Evolutionary conservation across 1,284 basidiomycete genomes (phyloP), one percentile per base, ranked within the genome.

Genomic region (Paramarasmius palmivorus): DNA sequence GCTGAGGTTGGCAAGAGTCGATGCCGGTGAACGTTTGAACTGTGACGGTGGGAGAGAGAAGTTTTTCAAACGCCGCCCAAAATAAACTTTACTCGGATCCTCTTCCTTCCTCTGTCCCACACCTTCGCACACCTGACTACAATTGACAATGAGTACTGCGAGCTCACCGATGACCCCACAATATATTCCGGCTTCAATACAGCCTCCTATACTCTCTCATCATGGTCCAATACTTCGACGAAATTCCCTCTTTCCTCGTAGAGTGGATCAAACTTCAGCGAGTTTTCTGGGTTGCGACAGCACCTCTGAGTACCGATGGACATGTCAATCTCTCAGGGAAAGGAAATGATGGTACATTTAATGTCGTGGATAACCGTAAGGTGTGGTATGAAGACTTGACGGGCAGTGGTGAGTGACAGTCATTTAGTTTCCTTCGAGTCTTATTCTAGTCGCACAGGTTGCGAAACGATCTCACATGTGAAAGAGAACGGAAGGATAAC

Each of bases 261-360:
- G 63, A 72, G 50, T 84, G 80, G 82, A 75, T 81, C 53, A 58
- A 68, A 48, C 67, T 73, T 56, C 82, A 84, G 61, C 64, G 77
- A 22, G 63, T 81, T 55, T 84, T 84, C 65, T 84, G 74, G 68
- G 81, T 84, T 8, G 81, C 81, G 0, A 77, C 79, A 0, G 79
- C 82, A 1, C 82, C 83, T 10, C 68, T 84, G 2, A 68, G 63
- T 17, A 60, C 57, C 2, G 66, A 70, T 2, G 82, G 78, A 2
- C 82, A 83, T 51, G 67, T 84, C 60, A 83, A 84, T 52, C 52
- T 85, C 10, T 82, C 79, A 0, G 80, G 81, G 2, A 84, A 84
- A 59, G 79, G 79, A 2, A 66, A 72, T 9, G 65, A 69, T 6
- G 74, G 75, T 6, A 77, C 74, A 9, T 81, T 85, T 57, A 74